Evolutionary conservation across 2,329 filamentous ascomycete species (phyloP), one percentile per base, ranked within the genome.

Genomic region (Eurotiales sp.): DNA sequence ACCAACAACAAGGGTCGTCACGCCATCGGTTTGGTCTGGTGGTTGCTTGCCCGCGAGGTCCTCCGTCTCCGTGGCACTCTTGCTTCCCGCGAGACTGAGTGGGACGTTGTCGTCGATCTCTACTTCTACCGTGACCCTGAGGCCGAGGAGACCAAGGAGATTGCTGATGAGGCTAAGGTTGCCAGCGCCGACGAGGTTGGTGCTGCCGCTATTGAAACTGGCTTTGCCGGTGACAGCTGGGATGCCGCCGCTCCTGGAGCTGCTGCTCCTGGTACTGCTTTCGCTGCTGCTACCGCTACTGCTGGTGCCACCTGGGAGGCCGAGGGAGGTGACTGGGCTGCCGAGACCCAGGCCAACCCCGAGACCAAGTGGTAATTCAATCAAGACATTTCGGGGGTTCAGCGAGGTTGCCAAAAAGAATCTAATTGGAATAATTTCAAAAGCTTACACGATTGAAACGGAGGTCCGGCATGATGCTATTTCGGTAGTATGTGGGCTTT

Each of bases 1-100:
- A 96, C 93, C 82, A 99, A 99, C 90, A 99, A 99, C 90, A 99
- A 99, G 88, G 92, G 91, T 83, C 92, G 93, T 75, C 91, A 97
- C 81, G 86, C 95, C 75, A 99, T 99, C 69, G 93, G 93, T 82
- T 84, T 93, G 69, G 77, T 99, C 81, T 99, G 93, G 93, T 99
- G 93, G 93, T 87, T 99, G 86, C 85, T 99, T 66, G 92, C 93
- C 75, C 93, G 93, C 84, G 93, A 99, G 85, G 92, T 99, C 74
- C 91, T 99, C 77, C 90, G 95, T 74, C 90, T 99, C 71, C 90
- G 93, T 69, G 93, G 95, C 67, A 97, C 91, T 72, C 90, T 99
- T 72, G 87, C 89, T 74, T 90, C 83, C 83, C 90, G 93, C 75
- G 93, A 99, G 80, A 86, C 87, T 58, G 88, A 95, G 75, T 99